Conservation (phyloP, 208 protist genomes). For the Leishmania major region DNA sequence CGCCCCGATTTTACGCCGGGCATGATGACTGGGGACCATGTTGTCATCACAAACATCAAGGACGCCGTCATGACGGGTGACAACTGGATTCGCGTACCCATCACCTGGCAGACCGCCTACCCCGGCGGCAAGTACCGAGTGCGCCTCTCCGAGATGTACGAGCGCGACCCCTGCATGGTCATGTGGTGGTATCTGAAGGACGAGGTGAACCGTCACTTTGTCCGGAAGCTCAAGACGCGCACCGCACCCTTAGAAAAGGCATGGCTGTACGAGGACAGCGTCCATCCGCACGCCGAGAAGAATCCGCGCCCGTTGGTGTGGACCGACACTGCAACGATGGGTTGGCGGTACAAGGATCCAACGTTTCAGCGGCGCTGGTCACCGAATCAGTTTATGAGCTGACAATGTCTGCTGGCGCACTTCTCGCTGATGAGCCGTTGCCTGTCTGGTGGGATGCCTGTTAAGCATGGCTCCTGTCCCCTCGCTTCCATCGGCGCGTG, state of each 20-base stretch:
- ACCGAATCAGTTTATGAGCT: slow-evolving; percentile 87
- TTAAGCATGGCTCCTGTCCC: background rate
- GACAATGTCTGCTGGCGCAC: background rate
- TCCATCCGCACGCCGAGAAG: slow-evolving; percentile 89
- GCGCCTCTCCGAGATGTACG: slow-evolving; percentile 91
- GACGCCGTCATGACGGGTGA: slow-evolving; percentile 92
- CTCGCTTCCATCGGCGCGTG: background rate
- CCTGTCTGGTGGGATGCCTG: background rate
- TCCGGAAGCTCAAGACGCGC: slow-evolving; percentile 90
- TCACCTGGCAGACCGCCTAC: slow-evolving; percentile 93
- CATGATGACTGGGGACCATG: slow-evolving; percentile 90
- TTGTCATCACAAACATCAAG: slow-evolving; percentile 92
- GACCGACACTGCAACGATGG: slow-evolving; percentile 55
- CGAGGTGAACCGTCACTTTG: slow-evolving; percentile 91
- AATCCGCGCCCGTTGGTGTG: slow-evolving; percentile 84
- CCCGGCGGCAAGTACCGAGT: slow-evolving; percentile 91
- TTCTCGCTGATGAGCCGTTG: background rate
- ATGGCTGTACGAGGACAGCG: slow-evolving; percentile 89
- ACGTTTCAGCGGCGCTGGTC: slow-evolving; percentile 83
- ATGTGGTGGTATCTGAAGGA: slow-evolving; percentile 93
- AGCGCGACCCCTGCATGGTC: slow-evolving; percentile 93
- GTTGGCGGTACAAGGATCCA: slow-evolving; percentile 84
- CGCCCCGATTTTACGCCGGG: slow-evolving; percentile 89
- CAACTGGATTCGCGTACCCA: slow-evolving; percentile 88
- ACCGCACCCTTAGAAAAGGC: slow-evolving; percentile 91